Conservation (phyloP, 371 early-diverging fungal species). For the Mortierella sp. region DNA sequence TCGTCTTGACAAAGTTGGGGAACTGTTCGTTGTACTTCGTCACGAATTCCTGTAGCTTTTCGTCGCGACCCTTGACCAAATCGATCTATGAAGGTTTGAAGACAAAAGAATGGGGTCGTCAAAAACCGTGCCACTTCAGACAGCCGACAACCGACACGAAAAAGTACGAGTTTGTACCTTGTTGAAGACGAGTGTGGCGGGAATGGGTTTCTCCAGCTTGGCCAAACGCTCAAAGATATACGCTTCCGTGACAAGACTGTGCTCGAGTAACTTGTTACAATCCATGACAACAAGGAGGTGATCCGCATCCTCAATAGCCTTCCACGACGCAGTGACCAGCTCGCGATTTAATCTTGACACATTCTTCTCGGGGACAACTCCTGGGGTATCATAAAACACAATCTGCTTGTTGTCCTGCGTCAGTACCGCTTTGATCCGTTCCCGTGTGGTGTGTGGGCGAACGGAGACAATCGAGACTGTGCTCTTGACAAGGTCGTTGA, state of each 20-base stretch:
- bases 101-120: neutral
- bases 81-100: slow-evolving; percentile 62
- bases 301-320: slow-evolving; percentile 79
- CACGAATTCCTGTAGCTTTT: slow-evolving; percentile 59
- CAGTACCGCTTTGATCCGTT: slow-evolving; percentile 67
- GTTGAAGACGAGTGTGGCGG: slow-evolving; percentile 79
- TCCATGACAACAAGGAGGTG: slow-evolving; percentile 77
- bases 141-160: neutral
- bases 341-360: slow-evolving; percentile 69
- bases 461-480: slow-evolving; percentile 78
- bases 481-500: slow-evolving; percentile 76
- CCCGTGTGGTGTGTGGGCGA: slow-evolving; percentile 84
- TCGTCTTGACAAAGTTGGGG: slow-evolving; percentile 50
- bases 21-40: slow-evolving; percentile 47
- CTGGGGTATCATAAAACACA: slow-evolving; percentile 60
- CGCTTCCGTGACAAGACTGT: slow-evolving; percentile 64
- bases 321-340: slow-evolving; percentile 82
- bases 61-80: slow-evolving; percentile 61
- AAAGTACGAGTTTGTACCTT: slow-evolving; percentile 62
- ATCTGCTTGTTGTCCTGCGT: slow-evolving; percentile 65
- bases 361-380: slow-evolving; percentile 69
- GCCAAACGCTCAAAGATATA: slow-evolving; percentile 71
- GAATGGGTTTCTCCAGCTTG: slow-evolving; percentile 57
- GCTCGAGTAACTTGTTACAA: slow-evolving; percentile 65
- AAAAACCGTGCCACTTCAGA: neutral